Base-by-base conservation (phyloP, 768 basidiomycete species). In the Gyrodon lividus region DNA sequence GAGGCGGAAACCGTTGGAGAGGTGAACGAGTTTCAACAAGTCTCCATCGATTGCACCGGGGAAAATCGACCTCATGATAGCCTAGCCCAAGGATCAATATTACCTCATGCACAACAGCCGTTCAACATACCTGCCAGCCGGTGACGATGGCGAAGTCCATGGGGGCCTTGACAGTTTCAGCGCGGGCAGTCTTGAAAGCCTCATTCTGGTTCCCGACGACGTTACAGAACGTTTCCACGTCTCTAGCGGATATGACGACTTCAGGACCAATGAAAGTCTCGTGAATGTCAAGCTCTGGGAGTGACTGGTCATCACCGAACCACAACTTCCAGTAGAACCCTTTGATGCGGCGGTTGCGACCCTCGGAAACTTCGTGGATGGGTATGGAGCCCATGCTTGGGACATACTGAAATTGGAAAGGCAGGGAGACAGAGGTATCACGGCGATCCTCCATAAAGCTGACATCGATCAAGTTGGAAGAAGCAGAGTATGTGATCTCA, bases 11-110 rank as follows among this genome's bases (percentile, higher is more conserved):
- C 93, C 94, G 66, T 99, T 99, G 7, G 94, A 94, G 14, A 99
- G 82, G 66, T 99, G 97, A 41, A 98, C 96, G 30, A 98, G 86
- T 70, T 93, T 95, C 60, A 98, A 77, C 14, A 98, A 74, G 69
- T 99, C 96, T 1, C 96, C 97, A 57, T 98, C 91, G 65, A 99
- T 92, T 10, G 82, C 71, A 12, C 78, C 67, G 6, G 97, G 97
- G 84, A 99, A 99, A 71, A 98, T 96, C 1, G 94, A 85, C 69
- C 90, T 92, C 89, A 98, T 99, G 72, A 99, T 98, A n/a, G 95
- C 90, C 93, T 96, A 59, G 0, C 49, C 53, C 47, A 30, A n/a
- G 58, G 47, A 24, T 59, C 30, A 49, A n/a, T 19, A 33, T 24
- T 8, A 31, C 22, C 16, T 22, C 13, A 37, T 49, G 42, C 6